Evolutionary conservation across 306 rosid species (phyloP), one percentile per base, ranked within the genome.

Genomic region (Neltuma alba): DNA sequence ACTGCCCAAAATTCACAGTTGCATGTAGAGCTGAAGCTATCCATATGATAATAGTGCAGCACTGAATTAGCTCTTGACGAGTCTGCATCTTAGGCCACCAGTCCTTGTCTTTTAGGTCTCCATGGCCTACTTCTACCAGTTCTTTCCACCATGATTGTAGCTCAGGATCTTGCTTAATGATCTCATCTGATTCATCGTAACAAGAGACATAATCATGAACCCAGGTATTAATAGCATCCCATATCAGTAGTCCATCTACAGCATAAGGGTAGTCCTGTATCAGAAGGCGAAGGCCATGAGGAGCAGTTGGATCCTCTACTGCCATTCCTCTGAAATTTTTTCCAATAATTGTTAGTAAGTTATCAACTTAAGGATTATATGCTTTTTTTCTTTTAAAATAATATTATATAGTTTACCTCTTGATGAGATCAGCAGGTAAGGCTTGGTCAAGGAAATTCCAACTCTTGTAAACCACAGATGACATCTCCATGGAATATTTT

Each of bases 61-160:
- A 36, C 6, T 66, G 20, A 11, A 66, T 38, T 1, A 66, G 48
- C 3, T 66, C 48, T 66, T 66, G 9, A n/a, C 72, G 48, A 20
- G 72, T 66, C 25, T 66, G 48, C 72, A 66, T 66, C 31, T 66
- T 66, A 5, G 48, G 48, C 72, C 72, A 37, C 72, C 72, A 66
- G 1, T 23, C 7, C 48, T 66, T 21, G 2, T n/a, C 48, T 66
- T 66, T 66, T 38, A 36, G 0, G 31, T 66, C 72, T 5, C 4
- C 72, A n/a, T 66, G 72, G 2, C 72, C 72, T 5, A 66, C 72
- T 66, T 66, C 72, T n/a, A 37, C 72, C 1, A 66, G 16, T 37
- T 66, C 72, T 38, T 66, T 66, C 72, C 72, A 66, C 72, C 72
- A 66, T 1, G 48, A 37, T 37, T 66, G 72, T 0, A 66, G 48